Percentiles rank a stretch among this genome's conserved stretches.
phyloP scores from a whole-genome alignment of 1,139 yeast genomes.

The Pneumocystis murina region DNA sequence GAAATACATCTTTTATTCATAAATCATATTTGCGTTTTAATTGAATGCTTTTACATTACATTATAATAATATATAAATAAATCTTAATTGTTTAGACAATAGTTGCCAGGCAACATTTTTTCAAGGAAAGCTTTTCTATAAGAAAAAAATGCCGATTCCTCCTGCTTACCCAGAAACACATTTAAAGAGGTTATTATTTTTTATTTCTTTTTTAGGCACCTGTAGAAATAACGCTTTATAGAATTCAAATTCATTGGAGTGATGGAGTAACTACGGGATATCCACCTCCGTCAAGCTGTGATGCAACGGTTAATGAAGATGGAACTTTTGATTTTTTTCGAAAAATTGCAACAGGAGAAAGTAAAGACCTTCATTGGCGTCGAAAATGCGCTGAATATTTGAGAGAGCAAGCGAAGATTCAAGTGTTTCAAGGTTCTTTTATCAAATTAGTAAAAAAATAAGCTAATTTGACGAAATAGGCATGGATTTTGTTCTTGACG shows the following conservation, averaged over 20 bases:
- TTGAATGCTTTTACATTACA: too few relatives aligned
- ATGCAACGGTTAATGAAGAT: neutral
- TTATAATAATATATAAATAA: too few relatives aligned
- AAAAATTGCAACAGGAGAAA: neutral
- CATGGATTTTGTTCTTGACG: constrained; percentile 1
- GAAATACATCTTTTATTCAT: too few relatives aligned
- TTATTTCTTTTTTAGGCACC: neutral
- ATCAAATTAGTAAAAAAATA: neutral
- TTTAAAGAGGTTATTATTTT: neutral
- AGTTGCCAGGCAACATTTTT: neutral
- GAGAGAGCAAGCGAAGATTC: neutral
- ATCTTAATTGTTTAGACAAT: neutral
- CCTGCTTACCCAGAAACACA: neutral
- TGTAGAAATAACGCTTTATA: neutral
- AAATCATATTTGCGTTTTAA: too few relatives aligned
- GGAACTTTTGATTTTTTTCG: constrained; percentile 1
- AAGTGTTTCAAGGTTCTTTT: neutral
- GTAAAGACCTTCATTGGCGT: neutral
- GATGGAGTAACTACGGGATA: neutral
- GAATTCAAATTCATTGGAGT: neutral
- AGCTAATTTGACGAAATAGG: neutral
- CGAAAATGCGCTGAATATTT: constrained; percentile 1
- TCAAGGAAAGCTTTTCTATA: neutral
- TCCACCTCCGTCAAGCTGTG: neutral
- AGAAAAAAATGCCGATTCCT: neutral